Conservation (phyloP, 2,329 filamentous ascomycete genomes). For the Colletotrichum australisinense region DNA sequence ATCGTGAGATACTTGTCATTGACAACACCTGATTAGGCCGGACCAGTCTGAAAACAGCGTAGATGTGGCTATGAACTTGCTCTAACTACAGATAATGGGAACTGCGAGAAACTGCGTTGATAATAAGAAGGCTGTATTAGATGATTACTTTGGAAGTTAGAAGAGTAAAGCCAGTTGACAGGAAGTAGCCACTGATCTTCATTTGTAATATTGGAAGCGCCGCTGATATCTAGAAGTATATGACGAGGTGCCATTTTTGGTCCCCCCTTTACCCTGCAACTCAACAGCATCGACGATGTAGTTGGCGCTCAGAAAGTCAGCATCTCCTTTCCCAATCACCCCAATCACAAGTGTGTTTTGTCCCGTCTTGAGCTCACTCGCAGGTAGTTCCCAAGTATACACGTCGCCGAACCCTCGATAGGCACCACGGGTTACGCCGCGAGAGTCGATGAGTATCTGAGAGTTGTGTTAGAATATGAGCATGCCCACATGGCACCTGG, state of each 20-base stretch:
- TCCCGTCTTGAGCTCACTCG: conserved; percentile 61
- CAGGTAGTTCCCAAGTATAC: conserved; percentile 63
- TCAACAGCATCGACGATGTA: conserved; percentile 33
- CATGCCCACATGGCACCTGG: too few relatives aligned
- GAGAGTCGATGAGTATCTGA: conserved; percentile 58
- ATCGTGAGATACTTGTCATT: too few relatives aligned
- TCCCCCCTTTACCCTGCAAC: conserved; percentile 18
- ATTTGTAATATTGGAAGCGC: too few relatives aligned
- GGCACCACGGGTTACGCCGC: conserved; percentile 68
- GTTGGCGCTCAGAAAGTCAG: conserved; percentile 61
- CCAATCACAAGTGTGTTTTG: conserved; percentile 65
- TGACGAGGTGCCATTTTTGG: background rate
- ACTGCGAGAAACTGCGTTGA: too few relatives aligned
- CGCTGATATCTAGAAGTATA: background rate
- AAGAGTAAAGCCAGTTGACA: too few relatives aligned
- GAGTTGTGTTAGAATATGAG: conserved; percentile 31
- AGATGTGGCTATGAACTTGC: too few relatives aligned
- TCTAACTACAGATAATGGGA: too few relatives aligned
- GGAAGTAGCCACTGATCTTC: too few relatives aligned
- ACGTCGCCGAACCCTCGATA: conserved; percentile 68
- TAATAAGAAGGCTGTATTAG: too few relatives aligned
- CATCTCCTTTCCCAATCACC: conserved; percentile 62
- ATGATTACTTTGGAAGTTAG: too few relatives aligned
- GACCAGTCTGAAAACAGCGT: too few relatives aligned
- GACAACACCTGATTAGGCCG: too few relatives aligned